Percentiles rank a stretch among this genome's conserved stretches.
phyloP scores from a whole-genome alignment of 805 yeast species.

The Jamesozyma gamospora region DNA sequence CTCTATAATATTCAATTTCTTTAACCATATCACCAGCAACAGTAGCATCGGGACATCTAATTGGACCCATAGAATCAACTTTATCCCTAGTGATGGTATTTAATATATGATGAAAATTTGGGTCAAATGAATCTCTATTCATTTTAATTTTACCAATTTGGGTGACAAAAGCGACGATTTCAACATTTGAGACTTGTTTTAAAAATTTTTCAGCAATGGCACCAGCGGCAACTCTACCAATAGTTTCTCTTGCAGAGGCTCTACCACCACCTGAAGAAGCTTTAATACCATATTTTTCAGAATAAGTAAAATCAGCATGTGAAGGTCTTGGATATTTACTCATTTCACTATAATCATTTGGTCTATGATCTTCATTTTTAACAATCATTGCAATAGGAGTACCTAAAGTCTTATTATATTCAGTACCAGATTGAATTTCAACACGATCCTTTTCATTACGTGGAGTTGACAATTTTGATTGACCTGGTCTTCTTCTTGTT shows the following conservation, averaged over 20 bases:
- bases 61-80: constrained; percentile 81
- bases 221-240: constrained; percentile 98
- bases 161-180: constrained; percentile 94
- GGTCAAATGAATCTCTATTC: constrained; percentile 58
- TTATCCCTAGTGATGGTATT: constrained; percentile 75
- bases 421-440: constrained; percentile 90
- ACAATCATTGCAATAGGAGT: constrained; percentile 94
- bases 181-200: constrained; percentile 65
- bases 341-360: constrained; percentile 90
- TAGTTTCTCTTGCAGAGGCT: constrained; percentile 94
- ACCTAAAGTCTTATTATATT: constrained; percentile 81
- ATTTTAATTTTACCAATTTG: constrained; percentile 77
- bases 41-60: constrained; percentile 80
- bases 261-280: constrained; percentile 97
- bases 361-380: constrained; percentile 90
- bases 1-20: constrained; percentile 79
- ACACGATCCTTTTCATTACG: constrained; percentile 92
- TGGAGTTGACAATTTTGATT: constrained; percentile 84
- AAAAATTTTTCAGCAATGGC: constrained; percentile 94
- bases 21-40: constrained; percentile 73
- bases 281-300: constrained; percentile 82
- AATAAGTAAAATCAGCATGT: constrained; percentile 93
- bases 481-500: constrained; percentile 97
- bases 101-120: constrained; percentile 56
- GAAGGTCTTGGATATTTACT: constrained; percentile 95